These are phyloP conservation scores for Solanum bulbocastanum DNA, from an alignment of 257 asterid genomes.

Conservation along the genomic window DNA sequence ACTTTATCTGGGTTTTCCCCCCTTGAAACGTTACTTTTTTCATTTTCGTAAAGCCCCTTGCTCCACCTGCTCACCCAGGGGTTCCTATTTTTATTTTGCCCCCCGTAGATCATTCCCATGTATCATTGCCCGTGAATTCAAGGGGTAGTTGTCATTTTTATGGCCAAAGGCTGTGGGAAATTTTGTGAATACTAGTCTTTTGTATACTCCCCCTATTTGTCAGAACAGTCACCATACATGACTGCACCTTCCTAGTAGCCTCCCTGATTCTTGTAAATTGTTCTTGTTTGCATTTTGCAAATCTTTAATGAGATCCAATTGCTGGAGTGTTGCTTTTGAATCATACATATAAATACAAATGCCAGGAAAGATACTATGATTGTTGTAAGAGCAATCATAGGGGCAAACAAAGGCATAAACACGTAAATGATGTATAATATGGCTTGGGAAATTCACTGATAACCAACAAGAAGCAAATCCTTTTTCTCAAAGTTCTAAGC, in stretches of 20 bases:
- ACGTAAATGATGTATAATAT: not conserved
- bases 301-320: not conserved
- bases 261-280: conserved; percentile 9
- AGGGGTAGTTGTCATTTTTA: conserved; percentile 42
- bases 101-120: conserved; percentile 18
- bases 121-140: conserved; percentile 20
- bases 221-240: conserved; percentile 11
- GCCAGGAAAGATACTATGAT: not conserved
- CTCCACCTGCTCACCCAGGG: conserved; percentile 27
- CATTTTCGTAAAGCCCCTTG: conserved; percentile 9
- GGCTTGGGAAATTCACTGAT: not conserved
- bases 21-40: conserved; percentile 1
- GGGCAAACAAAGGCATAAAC: too few species aligned
- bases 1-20: conserved; percentile 20
- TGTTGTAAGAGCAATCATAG: not conserved
- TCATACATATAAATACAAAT: not conserved
- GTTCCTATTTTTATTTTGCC: conserved; percentile 26
- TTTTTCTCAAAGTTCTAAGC: not conserved
- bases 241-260: conserved; percentile 1
- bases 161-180: conserved; percentile 76
- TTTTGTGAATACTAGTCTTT: conserved; percentile 47
- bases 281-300: not conserved
- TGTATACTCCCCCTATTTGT: conserved; percentile 17
- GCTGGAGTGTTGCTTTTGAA: not conserved
- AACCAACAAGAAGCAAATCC: not conserved